Percentiles rank a stretch among this genome's conserved stretches.
phyloP scores from a whole-genome alignment of 2,329 filamentous ascomycete species.

The Paraphaeosphaeria minitans region DNA sequence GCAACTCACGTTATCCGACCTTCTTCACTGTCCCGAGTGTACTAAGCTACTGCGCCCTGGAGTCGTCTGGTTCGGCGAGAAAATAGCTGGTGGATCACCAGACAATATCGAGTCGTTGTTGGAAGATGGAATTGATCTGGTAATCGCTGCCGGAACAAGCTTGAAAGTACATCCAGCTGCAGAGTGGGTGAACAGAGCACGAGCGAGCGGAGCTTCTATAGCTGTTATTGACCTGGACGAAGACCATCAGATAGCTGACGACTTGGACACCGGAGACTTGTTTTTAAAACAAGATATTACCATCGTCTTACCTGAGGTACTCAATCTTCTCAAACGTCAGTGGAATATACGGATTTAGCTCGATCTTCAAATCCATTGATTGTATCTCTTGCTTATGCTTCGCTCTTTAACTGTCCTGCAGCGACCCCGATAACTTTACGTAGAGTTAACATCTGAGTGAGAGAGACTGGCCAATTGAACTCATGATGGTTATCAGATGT shows the following conservation, averaged over 20 bases:
- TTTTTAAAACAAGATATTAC: conserved; percentile 11
- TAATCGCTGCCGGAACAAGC: conserved; percentile 19
- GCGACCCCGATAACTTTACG: too few species aligned
- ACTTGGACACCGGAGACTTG: conserved; percentile 6
- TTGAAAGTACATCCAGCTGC: conserved; percentile 20
- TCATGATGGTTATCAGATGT: too few species aligned
- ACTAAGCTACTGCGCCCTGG: conserved; percentile 16
- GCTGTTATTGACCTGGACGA: conserved; percentile 15
- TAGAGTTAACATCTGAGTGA: too few species aligned
- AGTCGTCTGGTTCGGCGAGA: conserved; percentile 24
- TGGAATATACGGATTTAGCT: too few species aligned
- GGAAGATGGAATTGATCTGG: conserved; percentile 13
- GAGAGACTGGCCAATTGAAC: too few species aligned
- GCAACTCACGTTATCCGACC: conserved; percentile 9
- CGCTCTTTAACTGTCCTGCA: too few species aligned
- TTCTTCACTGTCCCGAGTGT: conserved; percentile 19
- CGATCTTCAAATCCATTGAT: too few species aligned
- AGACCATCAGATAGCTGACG: conserved; percentile 8
- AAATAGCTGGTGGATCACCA: conserved; percentile 13
- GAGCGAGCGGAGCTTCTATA: conserved; percentile 11
- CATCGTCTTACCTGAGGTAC: conserved; percentile 6
- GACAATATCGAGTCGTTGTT: conserved; percentile 17
- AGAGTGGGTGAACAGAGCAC: conserved; percentile 15
- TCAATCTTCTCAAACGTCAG: too few species aligned
- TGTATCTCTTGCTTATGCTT: too few species aligned